Percentiles rank a stretch among this genome's conserved stretches.
These are phyloP conservation scores for Leptographium galeiforme DNA, from an alignment of 2,329 filamentous ascomycete species.

Conservation along the genomic window DNA sequence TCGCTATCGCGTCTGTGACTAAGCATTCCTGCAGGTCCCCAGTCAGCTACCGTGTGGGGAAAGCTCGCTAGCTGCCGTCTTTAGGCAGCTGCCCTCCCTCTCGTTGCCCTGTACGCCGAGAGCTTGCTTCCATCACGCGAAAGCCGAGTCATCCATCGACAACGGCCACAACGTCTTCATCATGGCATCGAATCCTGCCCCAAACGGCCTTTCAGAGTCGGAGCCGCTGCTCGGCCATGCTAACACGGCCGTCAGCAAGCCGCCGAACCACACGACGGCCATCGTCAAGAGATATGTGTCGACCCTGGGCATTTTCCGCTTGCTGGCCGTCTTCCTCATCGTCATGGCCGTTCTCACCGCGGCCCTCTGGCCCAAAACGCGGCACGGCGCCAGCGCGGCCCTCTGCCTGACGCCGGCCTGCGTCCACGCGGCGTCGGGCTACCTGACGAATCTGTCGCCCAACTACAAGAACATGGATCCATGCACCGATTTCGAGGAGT, in stretches of 20 bases:
- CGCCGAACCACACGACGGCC: not conserved
- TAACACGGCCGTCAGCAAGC: not conserved
- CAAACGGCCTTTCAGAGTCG: not conserved
- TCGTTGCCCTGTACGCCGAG: no score
- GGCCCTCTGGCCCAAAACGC: constrained; percentile 1
- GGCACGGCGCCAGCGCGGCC: constrained; percentile 7
- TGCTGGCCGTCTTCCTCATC: not conserved
- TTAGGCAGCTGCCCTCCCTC: no score
- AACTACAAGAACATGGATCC: constrained; percentile 49
- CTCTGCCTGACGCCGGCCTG: constrained; percentile 46
- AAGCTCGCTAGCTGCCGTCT: not conserved
- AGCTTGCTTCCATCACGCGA: no score
- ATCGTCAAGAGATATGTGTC: not conserved
- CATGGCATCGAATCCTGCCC: not conserved
- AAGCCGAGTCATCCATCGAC: no score
- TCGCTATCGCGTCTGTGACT: not conserved
- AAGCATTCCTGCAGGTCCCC: not conserved
- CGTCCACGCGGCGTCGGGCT: constrained; percentile 47
- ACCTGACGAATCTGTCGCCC: constrained; percentile 48
- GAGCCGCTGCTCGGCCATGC: not conserved
- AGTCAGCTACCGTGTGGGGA: not conserved
- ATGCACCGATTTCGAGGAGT: constrained; percentile 35
- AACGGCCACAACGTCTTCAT: not conserved
- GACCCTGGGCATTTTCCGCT: not conserved
- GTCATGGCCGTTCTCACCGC: not conserved